Evolutionary conservation across 2,329 filamentous ascomycete species (phyloP).

Genomic region (Shiraia bambusicola): DNA sequence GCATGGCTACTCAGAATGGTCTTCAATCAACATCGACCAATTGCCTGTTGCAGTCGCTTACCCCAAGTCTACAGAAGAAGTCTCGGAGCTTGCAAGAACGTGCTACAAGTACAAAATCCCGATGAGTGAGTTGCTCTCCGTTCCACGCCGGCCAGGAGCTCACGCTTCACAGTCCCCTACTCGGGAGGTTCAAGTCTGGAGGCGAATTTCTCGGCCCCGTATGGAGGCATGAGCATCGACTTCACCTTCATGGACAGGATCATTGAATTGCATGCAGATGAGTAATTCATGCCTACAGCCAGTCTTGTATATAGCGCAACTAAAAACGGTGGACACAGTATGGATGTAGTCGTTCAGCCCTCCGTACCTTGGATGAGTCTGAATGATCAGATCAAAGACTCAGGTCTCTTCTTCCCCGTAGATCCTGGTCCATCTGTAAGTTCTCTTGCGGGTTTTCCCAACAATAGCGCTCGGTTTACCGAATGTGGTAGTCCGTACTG

Average conservation of each 20-base stretch:
- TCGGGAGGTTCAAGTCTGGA: constrained; percentile 86
- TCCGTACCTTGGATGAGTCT: constrained; percentile 90
- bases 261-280: constrained; percentile 74
- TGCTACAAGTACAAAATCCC: constrained; percentile 80
- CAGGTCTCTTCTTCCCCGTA: constrained; percentile 85
- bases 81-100: constrained; percentile 64
- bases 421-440: constrained; percentile 69
- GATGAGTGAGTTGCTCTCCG: constrained; percentile 52
- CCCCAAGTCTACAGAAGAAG: constrained; percentile 64
- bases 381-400: constrained; percentile 71
- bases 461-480: constrained; percentile 11
- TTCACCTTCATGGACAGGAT: constrained; percentile 87
- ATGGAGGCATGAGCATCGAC: constrained; percentile 85
- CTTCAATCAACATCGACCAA: constrained; percentile 64
- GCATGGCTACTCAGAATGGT: constrained; percentile 72
- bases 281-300: constrained; percentile 46
- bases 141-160: neutral
- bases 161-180: constrained; percentile 63
- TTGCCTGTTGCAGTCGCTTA: constrained; percentile 67
- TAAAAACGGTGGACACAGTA: constrained; percentile 46
- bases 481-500: constrained; percentile 14
- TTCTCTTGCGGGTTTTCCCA: constrained; percentile 7
- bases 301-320: constrained; percentile 1
- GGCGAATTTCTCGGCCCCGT: constrained; percentile 85
- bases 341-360: constrained; percentile 91